Percentiles rank a stretch among this genome's conserved stretches.
Conservation (phyloP, 2,329 filamentous ascomycete species). For the Fusarium coicis region DNA sequence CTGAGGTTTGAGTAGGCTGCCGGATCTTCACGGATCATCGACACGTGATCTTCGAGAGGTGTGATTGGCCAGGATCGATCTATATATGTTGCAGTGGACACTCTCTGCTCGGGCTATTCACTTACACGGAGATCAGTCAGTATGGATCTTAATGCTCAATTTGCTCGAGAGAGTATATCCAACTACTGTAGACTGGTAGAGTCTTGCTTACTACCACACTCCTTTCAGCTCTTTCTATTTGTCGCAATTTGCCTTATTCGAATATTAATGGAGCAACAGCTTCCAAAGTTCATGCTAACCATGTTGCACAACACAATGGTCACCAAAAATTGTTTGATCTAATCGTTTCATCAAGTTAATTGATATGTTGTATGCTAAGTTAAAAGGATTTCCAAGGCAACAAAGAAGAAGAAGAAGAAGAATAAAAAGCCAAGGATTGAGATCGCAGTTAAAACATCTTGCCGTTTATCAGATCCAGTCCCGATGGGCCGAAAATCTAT, state of each 20-base stretch:
- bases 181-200: not conserved
- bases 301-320: not conserved
- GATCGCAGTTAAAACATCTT: not conserved
- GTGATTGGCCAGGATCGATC: conserved; percentile 13
- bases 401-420: not conserved
- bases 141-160: not conserved
- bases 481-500: conserved; percentile 4
- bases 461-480: not conserved
- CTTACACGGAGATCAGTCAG: conserved; percentile 5
- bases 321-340: not conserved
- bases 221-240: not conserved
- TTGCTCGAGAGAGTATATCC: not conserved
- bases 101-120: conserved; percentile 1
- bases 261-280: not conserved
- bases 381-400: not conserved
- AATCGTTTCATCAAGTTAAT: not conserved
- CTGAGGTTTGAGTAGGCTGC: conserved; percentile 11
- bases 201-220: not conserved
- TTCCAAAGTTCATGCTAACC: not conserved
- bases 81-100: not conserved
- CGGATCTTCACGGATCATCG: conserved; percentile 26
- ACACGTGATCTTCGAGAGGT: conserved; percentile 3
- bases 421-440: not conserved
- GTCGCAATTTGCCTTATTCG: not conserved
- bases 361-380: not conserved